Evolutionary conservation across 495 filamentous ascomycete genomes (phyloP).

Genomic region (Talaromyces stipitatus): DNA sequence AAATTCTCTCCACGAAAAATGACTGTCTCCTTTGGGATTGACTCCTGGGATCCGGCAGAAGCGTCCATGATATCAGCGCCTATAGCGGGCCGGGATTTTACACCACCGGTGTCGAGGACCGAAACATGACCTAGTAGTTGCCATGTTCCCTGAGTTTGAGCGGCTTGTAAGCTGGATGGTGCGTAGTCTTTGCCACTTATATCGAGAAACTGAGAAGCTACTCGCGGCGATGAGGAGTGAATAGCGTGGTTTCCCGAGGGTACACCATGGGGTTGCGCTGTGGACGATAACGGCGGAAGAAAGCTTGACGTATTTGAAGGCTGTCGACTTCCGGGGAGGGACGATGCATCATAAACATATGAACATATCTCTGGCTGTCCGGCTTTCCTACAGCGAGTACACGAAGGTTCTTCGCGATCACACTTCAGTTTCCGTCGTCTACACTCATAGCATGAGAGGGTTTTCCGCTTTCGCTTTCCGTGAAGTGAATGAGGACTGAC

Average conservation of each 20-base stretch:
- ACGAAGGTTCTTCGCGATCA: conserved; percentile 25
- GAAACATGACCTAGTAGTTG: not conserved
- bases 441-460: conserved; percentile 26
- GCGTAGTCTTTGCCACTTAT: not conserved
- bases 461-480: conserved; percentile 11
- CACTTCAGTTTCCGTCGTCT: conserved; percentile 28
- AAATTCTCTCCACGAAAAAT: conserved; percentile 42
- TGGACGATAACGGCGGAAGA: not conserved
- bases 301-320: not conserved
- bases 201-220: not conserved
- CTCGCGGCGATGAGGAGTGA: not conserved
- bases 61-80: not conserved
- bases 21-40: conserved; percentile 19
- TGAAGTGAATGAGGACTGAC: not conserved
- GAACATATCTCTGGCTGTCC: conserved; percentile 15
- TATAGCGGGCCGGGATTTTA: conserved; percentile 7
- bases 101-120: conserved; percentile 12
- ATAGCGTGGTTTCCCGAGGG: not conserved
- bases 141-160: conserved; percentile 4
- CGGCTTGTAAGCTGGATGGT: not conserved
- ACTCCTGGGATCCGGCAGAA: conserved; percentile 3
- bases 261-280: not conserved
- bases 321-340: not conserved
- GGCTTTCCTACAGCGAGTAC: conserved; percentile 23
- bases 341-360: conserved; percentile 10